These are phyloP conservation scores for Kokia cookei DNA, from an alignment of 441 rosid species.

Conservation along the genomic window DNA sequence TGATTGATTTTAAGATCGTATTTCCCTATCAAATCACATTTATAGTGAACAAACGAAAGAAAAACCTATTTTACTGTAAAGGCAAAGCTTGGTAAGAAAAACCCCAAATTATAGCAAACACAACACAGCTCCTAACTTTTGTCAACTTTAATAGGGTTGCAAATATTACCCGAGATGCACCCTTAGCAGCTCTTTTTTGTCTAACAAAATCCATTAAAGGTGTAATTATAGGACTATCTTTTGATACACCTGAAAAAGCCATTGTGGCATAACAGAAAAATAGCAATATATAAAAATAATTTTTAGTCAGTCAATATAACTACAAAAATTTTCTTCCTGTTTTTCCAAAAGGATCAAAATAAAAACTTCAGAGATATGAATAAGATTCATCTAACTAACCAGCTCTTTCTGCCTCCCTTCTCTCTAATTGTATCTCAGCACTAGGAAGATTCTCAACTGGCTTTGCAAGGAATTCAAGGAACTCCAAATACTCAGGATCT, in stretches of 20 bases:
- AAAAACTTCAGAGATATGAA: not conserved
- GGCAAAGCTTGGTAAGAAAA: not conserved
- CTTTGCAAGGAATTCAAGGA: conserved; percentile 60
- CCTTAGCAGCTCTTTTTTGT: conserved; percentile 73
- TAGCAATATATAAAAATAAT: not conserved
- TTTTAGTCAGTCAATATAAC: not conserved
- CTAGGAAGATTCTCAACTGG: conserved; percentile 85
- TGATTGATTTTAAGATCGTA: not conserved
- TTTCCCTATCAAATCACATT: not conserved
- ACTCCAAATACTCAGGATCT: conserved; percentile 80
- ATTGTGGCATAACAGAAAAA: conserved; percentile 4
- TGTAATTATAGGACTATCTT: conserved; percentile 50
- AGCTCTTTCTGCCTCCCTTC: conserved; percentile 78
- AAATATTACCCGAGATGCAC: conserved; percentile 48
- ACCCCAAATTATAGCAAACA: not conserved
- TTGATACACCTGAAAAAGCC: conserved; percentile 36
- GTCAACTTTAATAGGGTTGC: not conserved
- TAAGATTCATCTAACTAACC: conserved; percentile 31
- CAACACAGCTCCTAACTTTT: not conserved
- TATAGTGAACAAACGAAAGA: not conserved
- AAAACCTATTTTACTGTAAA: not conserved
- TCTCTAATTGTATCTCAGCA: conserved; percentile 76
- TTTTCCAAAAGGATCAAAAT: not conserved
- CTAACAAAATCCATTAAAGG: conserved; percentile 82
- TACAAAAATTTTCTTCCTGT: not conserved